Conservation (phyloP, 2,329 filamentous ascomycete species). For the Alternaria consortialis region DNA sequence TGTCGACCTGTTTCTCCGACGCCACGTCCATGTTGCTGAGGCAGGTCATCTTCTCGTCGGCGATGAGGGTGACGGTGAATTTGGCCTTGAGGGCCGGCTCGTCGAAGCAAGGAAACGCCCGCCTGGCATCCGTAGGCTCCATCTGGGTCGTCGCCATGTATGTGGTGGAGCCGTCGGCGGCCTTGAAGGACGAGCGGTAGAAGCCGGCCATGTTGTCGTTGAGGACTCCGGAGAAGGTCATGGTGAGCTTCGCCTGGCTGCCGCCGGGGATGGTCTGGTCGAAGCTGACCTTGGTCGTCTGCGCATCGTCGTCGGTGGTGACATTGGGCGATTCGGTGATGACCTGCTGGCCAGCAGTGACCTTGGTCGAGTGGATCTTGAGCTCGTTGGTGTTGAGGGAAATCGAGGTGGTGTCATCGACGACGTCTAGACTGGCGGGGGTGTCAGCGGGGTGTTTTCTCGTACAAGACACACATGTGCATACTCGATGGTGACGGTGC, state of each 20-base stretch:
- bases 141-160: conserved; percentile 93
- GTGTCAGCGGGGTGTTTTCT: conserved; percentile 29
- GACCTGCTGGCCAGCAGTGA: conserved; percentile 68
- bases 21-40: conserved; percentile 97
- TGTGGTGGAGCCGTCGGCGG: conserved; percentile 77
- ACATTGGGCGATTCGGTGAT: conserved; percentile 72
- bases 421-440: conserved; percentile 72
- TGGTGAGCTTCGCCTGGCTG: conserved; percentile 77
- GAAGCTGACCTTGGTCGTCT: conserved; percentile 84
- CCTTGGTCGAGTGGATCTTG: conserved; percentile 77
- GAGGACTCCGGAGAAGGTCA: conserved; percentile 79
- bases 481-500: conserved; percentile 82
- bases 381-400: conserved; percentile 89
- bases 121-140: conserved; percentile 92
- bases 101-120: conserved; percentile 96
- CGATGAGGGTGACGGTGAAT: conserved; percentile 89
- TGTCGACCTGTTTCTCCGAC: conserved; percentile 76
- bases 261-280: conserved; percentile 76
- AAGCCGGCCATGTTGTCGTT: conserved; percentile 98
- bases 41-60: conserved; percentile 89
- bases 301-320: conserved; percentile 78
- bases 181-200: conserved; percentile 94
- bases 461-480: conserved; percentile 26
- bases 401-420: conserved; percentile 83
- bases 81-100: conserved; percentile 93